Conservation (phyloP, 139 green algal genomes). For the Chlorella sp. region DNA sequence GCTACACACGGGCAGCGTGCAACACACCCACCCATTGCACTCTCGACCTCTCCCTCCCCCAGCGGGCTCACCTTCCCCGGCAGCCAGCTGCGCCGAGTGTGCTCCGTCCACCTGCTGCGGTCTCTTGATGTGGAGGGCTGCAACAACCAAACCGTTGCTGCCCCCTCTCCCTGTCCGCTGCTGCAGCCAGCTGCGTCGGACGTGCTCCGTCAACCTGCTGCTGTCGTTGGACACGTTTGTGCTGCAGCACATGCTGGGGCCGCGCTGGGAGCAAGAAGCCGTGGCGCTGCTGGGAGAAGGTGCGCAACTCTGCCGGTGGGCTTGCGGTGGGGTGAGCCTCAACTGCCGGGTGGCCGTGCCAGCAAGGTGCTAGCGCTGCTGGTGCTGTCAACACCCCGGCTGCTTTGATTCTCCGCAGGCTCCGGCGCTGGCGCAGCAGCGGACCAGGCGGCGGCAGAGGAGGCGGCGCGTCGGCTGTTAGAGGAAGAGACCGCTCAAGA, state of each 20-base stretch:
- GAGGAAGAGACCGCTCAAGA: neutral
- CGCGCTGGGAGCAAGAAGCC: neutral
- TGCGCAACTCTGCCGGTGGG: neutral
- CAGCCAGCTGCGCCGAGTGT: too few species aligned
- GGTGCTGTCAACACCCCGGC: neutral
- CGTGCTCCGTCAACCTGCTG: neutral
- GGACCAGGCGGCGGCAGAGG: neutral
- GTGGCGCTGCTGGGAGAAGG: neutral
- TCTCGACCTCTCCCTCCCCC: too few species aligned
- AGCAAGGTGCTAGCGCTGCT: too few species aligned
- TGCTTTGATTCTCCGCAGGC: neutral
- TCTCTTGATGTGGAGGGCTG: too few species aligned
- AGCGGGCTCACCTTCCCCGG: too few species aligned
- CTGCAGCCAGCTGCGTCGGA: neutral
- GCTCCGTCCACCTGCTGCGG: neutral
- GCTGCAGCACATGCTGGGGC: conserved; percentile 13
- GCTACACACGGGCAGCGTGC: too few species aligned
- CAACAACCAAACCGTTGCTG: neutral
- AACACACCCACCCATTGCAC: too few species aligned
- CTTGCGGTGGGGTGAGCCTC: too few species aligned
- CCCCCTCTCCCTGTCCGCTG: neutral
- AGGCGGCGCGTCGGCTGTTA: neutral
- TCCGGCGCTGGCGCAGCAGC: neutral
- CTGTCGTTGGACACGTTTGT: neutral
- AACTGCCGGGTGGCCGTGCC: too few species aligned